A percentile compares a stretch with the other conserved stretches of the same genome.
phyloP scores from a whole-genome alignment of 257 asterid species.

The Parsonsia alboflavescens region DNA sequence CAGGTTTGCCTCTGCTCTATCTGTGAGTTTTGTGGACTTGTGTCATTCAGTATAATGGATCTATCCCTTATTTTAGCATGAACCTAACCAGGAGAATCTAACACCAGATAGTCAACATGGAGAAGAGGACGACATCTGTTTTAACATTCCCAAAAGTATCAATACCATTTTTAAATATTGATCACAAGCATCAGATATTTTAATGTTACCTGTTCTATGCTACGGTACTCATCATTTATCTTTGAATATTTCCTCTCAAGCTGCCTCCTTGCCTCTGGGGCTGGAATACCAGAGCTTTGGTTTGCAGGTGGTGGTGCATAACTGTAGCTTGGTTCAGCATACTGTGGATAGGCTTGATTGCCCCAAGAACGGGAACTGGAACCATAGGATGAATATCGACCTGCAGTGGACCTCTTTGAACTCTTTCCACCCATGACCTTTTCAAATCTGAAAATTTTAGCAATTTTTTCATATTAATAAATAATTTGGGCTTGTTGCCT shows the following conservation, averaged over 20 bases:
- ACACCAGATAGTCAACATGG: not conserved
- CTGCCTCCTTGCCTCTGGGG: conserved; percentile 48
- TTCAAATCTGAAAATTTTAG: conserved; percentile 5
- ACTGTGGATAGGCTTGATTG: conserved; percentile 38
- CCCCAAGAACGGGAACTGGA: conserved; percentile 53
- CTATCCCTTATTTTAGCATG: not conserved
- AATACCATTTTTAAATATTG: not conserved
- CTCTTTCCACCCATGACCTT: conserved; percentile 68
- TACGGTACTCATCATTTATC: conserved; percentile 77
- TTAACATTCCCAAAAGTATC: not conserved
- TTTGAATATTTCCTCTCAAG: conserved; percentile 76
- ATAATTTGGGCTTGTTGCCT: not conserved
- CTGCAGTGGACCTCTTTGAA: conserved; percentile 58
- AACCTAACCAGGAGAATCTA: not conserved
- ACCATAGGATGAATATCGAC: conserved; percentile 68
- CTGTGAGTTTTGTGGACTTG: not conserved
- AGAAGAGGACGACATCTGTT: not conserved
- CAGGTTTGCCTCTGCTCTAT: not conserved
- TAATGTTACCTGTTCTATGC: conserved; percentile 62
- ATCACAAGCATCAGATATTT: not conserved
- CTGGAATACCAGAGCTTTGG: conserved; percentile 48
- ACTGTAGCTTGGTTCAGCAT: conserved; percentile 52
- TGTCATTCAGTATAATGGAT: not conserved
- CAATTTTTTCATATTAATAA: not conserved
- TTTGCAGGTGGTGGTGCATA: conserved; percentile 44